Percentiles rank a stretch among this genome's conserved stretches.
phyloP scores from a whole-genome alignment of 441 rosid genomes.

The Pelargonium fulgidum region DNA sequence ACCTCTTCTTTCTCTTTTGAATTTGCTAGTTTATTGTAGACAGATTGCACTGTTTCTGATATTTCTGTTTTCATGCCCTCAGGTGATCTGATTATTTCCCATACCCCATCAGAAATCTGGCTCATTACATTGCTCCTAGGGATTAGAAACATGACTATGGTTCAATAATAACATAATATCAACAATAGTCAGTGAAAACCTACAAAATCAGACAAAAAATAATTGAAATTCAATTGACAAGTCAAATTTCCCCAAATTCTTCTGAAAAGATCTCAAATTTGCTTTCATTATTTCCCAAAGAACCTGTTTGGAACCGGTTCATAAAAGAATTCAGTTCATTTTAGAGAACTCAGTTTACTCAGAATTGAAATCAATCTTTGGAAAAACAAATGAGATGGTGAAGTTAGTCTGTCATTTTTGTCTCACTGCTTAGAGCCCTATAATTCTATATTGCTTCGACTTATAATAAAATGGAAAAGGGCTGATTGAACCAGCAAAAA shows the following conservation, averaged over 20 bases:
- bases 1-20: conserved; percentile 31
- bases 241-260: not conserved
- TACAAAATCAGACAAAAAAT: not conserved
- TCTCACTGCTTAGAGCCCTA: too few relatives aligned
- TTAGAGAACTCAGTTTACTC: not conserved
- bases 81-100: conserved; percentile 74
- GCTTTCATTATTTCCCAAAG: not conserved
- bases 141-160: conserved; percentile 13
- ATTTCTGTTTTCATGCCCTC: conserved; percentile 74
- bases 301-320: not conserved
- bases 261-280: too few relatives aligned
- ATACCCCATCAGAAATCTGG: conserved; percentile 68
- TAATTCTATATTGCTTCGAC: too few relatives aligned
- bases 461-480: too few relatives aligned
- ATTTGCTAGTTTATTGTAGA: conserved; percentile 49
- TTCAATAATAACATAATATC: not conserved
- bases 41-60: conserved; percentile 66
- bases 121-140: conserved; percentile 55
- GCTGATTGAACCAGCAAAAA: too few relatives aligned
- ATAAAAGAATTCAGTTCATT: not conserved
- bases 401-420: too few relatives aligned
- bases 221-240: not conserved
- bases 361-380: not conserved
- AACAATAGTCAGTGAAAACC: not conserved
- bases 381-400: too few relatives aligned